Conservation (phyloP, 495 filamentous ascomycete species). For the Barbatosphaeria neglecta region DNA sequence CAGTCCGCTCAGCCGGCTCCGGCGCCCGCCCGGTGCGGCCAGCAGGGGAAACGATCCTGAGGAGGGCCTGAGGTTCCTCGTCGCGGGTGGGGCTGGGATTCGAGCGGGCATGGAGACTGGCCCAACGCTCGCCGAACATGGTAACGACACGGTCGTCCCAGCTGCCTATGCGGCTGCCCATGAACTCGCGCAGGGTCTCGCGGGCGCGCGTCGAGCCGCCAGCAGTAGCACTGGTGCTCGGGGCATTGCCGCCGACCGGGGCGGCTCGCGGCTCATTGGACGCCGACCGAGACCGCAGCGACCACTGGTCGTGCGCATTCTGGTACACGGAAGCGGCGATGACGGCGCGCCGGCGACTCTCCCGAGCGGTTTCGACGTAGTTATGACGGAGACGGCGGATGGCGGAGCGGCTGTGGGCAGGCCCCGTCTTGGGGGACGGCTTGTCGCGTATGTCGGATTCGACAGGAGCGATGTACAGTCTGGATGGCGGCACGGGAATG, state of each 20-base stretch:
- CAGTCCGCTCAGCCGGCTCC: no score
- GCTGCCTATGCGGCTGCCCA: conserved; percentile 6
- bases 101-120: conserved; percentile 11
- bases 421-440: conserved; percentile 30
- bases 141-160: conserved; percentile 14
- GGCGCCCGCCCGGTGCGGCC: conserved; percentile 6
- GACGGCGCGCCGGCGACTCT: conserved; percentile 14
- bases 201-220: conserved; percentile 1
- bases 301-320: not conserved
- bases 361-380: conserved; percentile 21
- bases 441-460: conserved; percentile 47
- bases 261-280: not conserved
- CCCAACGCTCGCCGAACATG: conserved; percentile 19
- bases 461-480: conserved; percentile 41
- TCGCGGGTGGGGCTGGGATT: conserved; percentile 7
- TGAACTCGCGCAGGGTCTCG: conserved; percentile 7
- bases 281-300: not conserved
- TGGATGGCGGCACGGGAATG: conserved; percentile 21
- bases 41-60: not conserved
- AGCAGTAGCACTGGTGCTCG: conserved; percentile 3
- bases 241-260: not conserved
- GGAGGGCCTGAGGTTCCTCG: not conserved
- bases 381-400: not conserved
- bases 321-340: conserved; percentile 11
- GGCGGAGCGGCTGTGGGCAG: conserved; percentile 54